These are phyloP conservation scores for Sporothrix pseudoabietina DNA, from an alignment of 2,329 filamentous ascomycete genomes.

Conservation along the genomic window DNA sequence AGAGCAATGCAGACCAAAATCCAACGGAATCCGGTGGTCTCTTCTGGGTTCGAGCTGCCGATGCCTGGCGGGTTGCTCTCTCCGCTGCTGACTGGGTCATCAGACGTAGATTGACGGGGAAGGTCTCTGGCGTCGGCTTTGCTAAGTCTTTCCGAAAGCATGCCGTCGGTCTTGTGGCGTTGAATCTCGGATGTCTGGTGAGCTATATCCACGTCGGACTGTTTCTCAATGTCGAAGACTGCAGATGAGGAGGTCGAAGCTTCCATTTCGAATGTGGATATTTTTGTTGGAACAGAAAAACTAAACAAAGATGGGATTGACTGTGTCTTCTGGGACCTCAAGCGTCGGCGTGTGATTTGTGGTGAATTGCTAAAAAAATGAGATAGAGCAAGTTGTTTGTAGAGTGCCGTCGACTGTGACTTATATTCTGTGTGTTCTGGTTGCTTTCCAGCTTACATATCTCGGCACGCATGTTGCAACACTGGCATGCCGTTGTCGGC, in stretches of 20 bases:
- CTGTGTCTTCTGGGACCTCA: neutral
- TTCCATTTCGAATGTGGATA: neutral
- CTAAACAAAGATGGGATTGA: neutral
- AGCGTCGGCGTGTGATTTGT: neutral
- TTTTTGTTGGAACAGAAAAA: neutral
- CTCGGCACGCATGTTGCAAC: no score
- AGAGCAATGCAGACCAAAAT: slow-evolving; percentile 10
- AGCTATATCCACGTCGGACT: neutral
- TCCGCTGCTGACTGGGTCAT: neutral
- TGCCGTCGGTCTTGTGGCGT: neutral
- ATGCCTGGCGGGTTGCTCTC: neutral
- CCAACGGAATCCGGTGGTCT: slow-evolving; percentile 7
- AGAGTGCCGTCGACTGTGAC: no score
- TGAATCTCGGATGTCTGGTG: neutral
- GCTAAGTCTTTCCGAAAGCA: neutral
- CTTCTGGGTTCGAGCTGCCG: neutral
- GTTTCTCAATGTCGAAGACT: neutral
- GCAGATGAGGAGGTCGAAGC: neutral
- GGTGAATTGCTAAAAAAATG: no score
- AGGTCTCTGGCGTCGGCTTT: neutral
- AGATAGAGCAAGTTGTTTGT: no score
- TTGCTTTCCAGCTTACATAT: no score
- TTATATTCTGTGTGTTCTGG: no score
- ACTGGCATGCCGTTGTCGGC: neutral
- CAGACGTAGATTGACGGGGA: neutral